phyloP scores from a whole-genome alignment of 1,284 basidiomycete genomes.

The Caloboletus firmus region DNA sequence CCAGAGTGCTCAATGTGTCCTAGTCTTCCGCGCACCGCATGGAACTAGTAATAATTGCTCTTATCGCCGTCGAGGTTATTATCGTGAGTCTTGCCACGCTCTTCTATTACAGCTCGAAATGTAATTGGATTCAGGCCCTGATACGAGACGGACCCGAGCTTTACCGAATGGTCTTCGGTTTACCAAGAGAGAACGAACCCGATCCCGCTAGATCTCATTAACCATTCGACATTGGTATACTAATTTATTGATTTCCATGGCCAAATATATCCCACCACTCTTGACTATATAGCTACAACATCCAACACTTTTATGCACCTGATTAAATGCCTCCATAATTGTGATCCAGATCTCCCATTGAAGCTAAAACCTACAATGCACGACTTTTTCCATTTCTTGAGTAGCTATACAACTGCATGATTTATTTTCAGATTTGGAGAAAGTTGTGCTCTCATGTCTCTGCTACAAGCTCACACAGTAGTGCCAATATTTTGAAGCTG shows the following conservation, averaged over 20 bases:
- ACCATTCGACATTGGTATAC: background rate
- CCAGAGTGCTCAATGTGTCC: background rate
- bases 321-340: background rate
- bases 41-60: slow-evolving; percentile 88
- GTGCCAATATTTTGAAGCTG: too few relatives aligned
- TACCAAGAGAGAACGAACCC: slow-evolving; percentile 12
- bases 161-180: slow-evolving; percentile 30
- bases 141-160: slow-evolving; percentile 36
- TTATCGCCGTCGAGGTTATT: slow-evolving; percentile 89
- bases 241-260: slow-evolving; percentile 1
- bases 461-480: too few relatives aligned
- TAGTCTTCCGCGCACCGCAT: slow-evolving; percentile 84
- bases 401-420: too few relatives aligned
- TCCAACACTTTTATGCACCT: background rate
- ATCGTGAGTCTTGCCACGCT: slow-evolving; percentile 56
- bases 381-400: too few relatives aligned
- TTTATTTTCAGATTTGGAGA: too few relatives aligned
- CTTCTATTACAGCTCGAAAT: slow-evolving; percentile 32
- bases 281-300: slow-evolving; percentile 7
- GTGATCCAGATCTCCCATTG: background rate
- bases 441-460: too few relatives aligned
- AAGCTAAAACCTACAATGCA: too few relatives aligned
- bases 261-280: slow-evolving; percentile 8
- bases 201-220: slow-evolving; percentile 8
- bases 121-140: slow-evolving; percentile 43